These are phyloP conservation scores for Ananas comosus DNA, from an alignment of 176 grass and related monocot species.

Conservation along the genomic window DNA sequence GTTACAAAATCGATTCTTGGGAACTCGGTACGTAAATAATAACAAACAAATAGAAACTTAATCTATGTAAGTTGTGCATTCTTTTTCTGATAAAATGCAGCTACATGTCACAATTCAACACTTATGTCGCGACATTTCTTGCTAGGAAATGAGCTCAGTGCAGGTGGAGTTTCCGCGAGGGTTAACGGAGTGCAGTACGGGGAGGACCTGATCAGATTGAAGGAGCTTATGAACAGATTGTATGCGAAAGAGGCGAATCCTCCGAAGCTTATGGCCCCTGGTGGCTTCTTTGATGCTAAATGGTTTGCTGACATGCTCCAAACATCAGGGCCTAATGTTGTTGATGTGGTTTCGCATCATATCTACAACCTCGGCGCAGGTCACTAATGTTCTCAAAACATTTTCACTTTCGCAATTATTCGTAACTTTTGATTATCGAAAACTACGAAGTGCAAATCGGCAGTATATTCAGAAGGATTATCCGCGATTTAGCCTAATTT, in stretches of 20 bases:
- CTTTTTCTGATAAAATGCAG: neutral
- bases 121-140: neutral
- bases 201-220: constrained; percentile 31
- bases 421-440: neutral
- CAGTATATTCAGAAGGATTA: neutral
- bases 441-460: neutral
- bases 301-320: constrained; percentile 58
- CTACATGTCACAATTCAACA: neutral
- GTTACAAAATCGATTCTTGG: constrained; percentile 47
- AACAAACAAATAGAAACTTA: no score
- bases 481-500: neutral
- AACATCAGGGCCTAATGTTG: constrained; percentile 32
- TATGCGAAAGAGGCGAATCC: constrained; percentile 13
- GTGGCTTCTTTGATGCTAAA: constrained; percentile 38
- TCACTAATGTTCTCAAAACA: neutral
- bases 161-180: constrained; percentile 32
- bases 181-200: constrained; percentile 34
- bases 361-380: constrained; percentile 66
- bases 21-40: constrained; percentile 27
- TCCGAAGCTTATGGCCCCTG: constrained; percentile 41
- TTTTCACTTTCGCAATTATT: neutral
- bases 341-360: constrained; percentile 46
- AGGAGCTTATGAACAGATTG: constrained; percentile 17
- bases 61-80: no score
- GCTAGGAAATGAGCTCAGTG: constrained; percentile 49